A percentile compares a stretch with the other conserved stretches of the same genome.
Conservation (phyloP, 2,329 filamentous ascomycete genomes). For the Penicillium sp. region DNA sequence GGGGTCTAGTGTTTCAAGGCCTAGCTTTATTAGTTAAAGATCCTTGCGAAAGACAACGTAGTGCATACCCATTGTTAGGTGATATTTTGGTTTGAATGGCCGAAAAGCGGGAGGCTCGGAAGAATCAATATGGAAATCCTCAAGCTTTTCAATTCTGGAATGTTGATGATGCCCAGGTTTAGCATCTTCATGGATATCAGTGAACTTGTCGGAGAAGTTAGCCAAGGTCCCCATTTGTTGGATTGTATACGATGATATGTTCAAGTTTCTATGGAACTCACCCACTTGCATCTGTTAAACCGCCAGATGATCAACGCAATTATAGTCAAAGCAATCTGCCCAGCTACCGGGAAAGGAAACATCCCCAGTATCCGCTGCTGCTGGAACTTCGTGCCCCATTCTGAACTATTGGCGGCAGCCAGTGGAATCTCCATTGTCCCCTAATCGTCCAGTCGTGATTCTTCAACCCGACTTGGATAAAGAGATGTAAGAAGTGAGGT, state of each 20-base stretch:
- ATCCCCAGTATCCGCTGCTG: neutral
- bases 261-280: neutral
- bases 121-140: neutral
- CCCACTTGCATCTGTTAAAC: neutral
- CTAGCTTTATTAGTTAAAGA: neutral
- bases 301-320: neutral
- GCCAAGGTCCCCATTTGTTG: neutral
- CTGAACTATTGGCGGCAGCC: neutral
- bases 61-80: slow-evolving; percentile 12
- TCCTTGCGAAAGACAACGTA: no score
- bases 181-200: neutral
- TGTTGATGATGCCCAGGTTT: neutral
- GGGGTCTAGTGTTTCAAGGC: slow-evolving; percentile 6
- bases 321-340: neutral
- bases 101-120: slow-evolving; percentile 5
- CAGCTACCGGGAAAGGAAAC: neutral
- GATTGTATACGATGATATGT: no score
- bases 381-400: neutral
- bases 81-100: slow-evolving; percentile 15
- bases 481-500: neutral
- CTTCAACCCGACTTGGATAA: neutral
- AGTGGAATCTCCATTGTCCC: neutral
- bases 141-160: neutral
- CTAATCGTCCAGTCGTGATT: neutral
- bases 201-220: neutral